These are phyloP conservation scores for Ajuga chamaepitys DNA, from an alignment of 257 asterid genomes.

Conservation along the genomic window DNA sequence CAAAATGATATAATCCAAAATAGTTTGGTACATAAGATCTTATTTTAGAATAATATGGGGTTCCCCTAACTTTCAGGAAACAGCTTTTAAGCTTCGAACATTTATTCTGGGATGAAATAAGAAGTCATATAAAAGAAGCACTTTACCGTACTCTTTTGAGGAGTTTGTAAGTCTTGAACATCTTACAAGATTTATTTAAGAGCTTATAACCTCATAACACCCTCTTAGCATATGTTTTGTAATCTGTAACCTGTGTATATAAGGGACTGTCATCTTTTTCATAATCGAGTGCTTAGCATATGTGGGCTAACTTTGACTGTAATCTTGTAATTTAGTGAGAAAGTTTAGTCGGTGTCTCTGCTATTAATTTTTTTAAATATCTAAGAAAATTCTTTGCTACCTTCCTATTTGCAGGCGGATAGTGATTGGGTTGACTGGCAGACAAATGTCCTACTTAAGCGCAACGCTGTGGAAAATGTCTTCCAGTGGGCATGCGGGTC, in stretches of 20 bases:
- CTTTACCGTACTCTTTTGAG: too few species aligned
- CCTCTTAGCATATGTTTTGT: not conserved
- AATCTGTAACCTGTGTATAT: not conserved
- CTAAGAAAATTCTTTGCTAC: not conserved
- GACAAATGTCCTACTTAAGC: conserved; percentile 53
- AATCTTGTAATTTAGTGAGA: not conserved
- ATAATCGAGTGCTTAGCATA: not conserved
- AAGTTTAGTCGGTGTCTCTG: not conserved
- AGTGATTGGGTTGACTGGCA: conserved; percentile 79
- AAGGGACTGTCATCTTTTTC: not conserved
- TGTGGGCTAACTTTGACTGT: not conserved
- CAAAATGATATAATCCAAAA: too few species aligned
- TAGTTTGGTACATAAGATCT: too few species aligned
- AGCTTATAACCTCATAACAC: too few species aligned
- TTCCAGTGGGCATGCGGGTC: conserved; percentile 90
- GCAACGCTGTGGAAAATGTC: conserved; percentile 72
- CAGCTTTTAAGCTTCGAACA: too few species aligned
- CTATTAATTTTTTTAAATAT: conserved; percentile 3
- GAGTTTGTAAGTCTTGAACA: too few species aligned
- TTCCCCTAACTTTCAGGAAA: too few species aligned
- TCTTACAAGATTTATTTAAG: too few species aligned
- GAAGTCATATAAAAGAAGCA: too few species aligned
- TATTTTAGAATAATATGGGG: too few species aligned
- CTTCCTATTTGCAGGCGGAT: conserved; percentile 49
- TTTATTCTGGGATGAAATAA: too few species aligned